Evolutionary conservation across 495 filamentous ascomycete species (phyloP).

Genomic region (Aspergillus bertholletiae): DNA sequence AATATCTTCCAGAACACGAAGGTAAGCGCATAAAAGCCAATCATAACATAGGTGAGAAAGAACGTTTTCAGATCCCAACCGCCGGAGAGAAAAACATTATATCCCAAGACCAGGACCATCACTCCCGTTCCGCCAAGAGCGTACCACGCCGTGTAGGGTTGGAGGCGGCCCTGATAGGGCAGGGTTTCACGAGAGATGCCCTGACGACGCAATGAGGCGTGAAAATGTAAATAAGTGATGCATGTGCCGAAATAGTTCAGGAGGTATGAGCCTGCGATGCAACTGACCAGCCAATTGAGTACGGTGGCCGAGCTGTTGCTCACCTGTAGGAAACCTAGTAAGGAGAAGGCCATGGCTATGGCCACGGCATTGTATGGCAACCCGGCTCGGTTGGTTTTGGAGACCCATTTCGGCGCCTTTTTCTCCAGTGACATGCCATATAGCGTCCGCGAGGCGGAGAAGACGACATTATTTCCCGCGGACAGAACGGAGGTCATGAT

Average conservation of each 20-base stretch:
- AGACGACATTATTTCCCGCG: constrained; percentile 47
- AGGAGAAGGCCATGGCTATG: constrained; percentile 37
- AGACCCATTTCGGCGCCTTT: constrained; percentile 43
- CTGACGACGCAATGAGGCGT: constrained; percentile 27
- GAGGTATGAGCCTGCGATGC: constrained; percentile 25
- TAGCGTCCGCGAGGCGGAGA: constrained; percentile 38
- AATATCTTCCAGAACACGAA: constrained; percentile 54
- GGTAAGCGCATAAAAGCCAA: constrained; percentile 41
- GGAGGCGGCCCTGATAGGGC: constrained; percentile 25
- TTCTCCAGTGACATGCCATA: constrained; percentile 44
- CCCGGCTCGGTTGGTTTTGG: too few relatives aligned
- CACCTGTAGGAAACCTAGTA: constrained; percentile 32
- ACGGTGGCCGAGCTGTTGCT: constrained; percentile 20
- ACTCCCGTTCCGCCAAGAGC: constrained; percentile 31
- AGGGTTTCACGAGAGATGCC: constrained; percentile 28
- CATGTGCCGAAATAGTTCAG: constrained; percentile 44
- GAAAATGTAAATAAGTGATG: constrained; percentile 47
- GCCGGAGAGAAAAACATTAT: constrained; percentile 25
- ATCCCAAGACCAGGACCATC: constrained; percentile 28
- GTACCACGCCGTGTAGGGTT: constrained; percentile 33
- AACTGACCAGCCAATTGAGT: constrained; percentile 26
- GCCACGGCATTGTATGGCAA: too few relatives aligned
- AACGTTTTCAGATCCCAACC: constrained; percentile 24
- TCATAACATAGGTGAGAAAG: constrained; percentile 40
- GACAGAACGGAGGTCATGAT: constrained; percentile 48